Evolutionary conservation across 371 early-diverging fungal species (phyloP).

Genomic region (Mortierella sp.): DNA sequence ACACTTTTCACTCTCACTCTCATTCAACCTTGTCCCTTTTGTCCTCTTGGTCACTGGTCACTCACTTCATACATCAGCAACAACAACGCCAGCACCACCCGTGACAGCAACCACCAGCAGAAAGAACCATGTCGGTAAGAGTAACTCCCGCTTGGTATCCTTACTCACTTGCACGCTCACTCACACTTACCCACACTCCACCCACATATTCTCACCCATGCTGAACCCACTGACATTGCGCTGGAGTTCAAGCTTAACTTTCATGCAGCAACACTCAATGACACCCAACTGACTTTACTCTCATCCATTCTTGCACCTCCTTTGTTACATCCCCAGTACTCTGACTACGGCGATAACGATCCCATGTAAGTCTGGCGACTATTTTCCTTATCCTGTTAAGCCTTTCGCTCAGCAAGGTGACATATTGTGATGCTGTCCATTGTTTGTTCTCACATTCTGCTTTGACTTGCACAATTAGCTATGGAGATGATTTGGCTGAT

Average conservation of each 20-base stretch:
- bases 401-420: not conserved
- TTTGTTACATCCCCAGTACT: conserved; percentile 26
- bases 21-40: not conserved
- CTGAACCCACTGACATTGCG: not conserved
- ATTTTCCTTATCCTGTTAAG: not conserved
- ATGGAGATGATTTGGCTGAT: conserved; percentile 60
- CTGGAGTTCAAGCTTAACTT: not conserved
- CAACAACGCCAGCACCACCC: not conserved
- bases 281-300: not conserved
- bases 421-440: not conserved
- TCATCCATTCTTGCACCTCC: not conserved
- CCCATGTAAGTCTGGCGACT: conserved; percentile 44
- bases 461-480: conserved; percentile 24
- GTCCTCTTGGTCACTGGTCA: not conserved
- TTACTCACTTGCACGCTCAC: not conserved
- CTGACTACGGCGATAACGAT: conserved; percentile 58
- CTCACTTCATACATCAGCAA: not conserved
- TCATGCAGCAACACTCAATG: not conserved
- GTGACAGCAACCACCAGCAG: not conserved
- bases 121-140: conserved; percentile 32
- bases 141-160: not conserved
- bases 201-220: not conserved
- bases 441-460: not conserved
- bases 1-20: not conserved
- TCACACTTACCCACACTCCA: not conserved